phyloP scores from a whole-genome alignment of 495 filamentous ascomycete genomes.

The Thermothielavioides terrestris region DNA sequence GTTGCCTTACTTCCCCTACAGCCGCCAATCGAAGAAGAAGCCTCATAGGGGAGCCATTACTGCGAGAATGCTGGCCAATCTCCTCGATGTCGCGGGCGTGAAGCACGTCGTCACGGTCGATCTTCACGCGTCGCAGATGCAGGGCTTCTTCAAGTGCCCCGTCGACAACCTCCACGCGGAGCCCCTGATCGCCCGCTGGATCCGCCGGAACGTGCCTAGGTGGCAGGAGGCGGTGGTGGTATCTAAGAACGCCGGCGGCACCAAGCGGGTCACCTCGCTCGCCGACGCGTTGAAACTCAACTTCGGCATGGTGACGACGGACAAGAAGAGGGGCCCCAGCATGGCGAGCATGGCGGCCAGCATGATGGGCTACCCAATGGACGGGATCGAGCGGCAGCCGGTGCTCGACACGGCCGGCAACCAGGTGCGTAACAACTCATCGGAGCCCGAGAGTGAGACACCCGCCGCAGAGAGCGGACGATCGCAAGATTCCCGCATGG shows the following conservation, averaged over 20 bases:
- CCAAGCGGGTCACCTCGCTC: constrained; percentile 92
- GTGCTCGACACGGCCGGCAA: constrained; percentile 21
- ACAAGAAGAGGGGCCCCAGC: constrained; percentile 57
- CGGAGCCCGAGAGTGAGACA: constrained; percentile 21
- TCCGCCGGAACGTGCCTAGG: constrained; percentile 71
- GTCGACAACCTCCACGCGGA: constrained; percentile 97
- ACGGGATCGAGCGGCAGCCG: constrained; percentile 34
- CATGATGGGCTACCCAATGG: constrained; percentile 49
- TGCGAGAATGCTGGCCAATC: constrained; percentile 91
- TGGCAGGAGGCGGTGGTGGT: constrained; percentile 94
- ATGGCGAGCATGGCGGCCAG: constrained; percentile 62
- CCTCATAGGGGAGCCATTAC: constrained; percentile 94
- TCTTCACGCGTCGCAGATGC: constrained; percentile 94
- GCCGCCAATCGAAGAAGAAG: constrained; percentile 98
- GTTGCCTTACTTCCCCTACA: constrained; percentile 98
- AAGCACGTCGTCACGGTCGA: constrained; percentile 97
- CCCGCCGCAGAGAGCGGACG: constrained; percentile 11
- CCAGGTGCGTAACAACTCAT: constrained; percentile 25
- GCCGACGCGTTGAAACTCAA: constrained; percentile 95
- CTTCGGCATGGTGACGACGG: constrained; percentile 94
- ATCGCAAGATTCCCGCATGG: constrained; percentile 15
- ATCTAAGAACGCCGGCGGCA: constrained; percentile 95
- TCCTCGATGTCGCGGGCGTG: constrained; percentile 84
- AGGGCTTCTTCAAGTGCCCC: constrained; percentile 96
- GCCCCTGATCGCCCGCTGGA: constrained; percentile 93